Conservation (phyloP, 73 alveolate genomes). For the Paraurostyla sp. region DNA sequence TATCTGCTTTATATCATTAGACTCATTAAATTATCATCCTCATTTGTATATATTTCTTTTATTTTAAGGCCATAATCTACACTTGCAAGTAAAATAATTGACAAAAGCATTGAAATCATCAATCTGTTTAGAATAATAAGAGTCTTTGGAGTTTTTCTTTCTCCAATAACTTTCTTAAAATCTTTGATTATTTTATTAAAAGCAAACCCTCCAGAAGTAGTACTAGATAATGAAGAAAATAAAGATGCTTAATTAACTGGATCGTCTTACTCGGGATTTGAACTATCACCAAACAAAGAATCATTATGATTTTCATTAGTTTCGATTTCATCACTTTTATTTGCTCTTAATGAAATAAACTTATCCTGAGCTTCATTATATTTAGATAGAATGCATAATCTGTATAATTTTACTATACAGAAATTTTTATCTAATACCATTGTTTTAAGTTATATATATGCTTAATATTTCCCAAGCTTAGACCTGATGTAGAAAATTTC, state of each 20-base stretch:
- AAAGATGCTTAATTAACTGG: not conserved
- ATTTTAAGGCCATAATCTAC: slow-evolving; percentile 20
- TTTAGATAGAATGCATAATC: not conserved
- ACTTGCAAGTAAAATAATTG: not conserved
- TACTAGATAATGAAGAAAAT: not conserved
- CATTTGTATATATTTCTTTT: no score
- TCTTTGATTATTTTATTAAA: slow-evolving; percentile 48
- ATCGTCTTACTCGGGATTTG: no score
- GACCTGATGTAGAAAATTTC: slow-evolving; percentile 42
- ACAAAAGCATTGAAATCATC: not conserved
- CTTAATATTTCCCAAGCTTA: slow-evolving; percentile 27
- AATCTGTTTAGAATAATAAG: slow-evolving; percentile 1
- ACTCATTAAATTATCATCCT: no score
- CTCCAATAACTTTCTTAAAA: slow-evolving; percentile 51
- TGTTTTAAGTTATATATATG: not conserved
- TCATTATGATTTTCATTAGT: not conserved
- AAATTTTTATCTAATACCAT: slow-evolving; percentile 37
- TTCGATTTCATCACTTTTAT: not conserved
- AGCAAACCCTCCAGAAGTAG: slow-evolving; percentile 31
- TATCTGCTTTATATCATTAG: no score
- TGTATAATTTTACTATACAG: slow-evolving; percentile 7
- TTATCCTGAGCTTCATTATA: not conserved
- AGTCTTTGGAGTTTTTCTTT: slow-evolving; percentile 35
- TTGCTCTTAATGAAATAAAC: not conserved
- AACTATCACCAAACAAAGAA: no score